phyloP scores from a whole-genome alignment of 345 rosid genomes.

The Sisymbrium irio region DNA sequence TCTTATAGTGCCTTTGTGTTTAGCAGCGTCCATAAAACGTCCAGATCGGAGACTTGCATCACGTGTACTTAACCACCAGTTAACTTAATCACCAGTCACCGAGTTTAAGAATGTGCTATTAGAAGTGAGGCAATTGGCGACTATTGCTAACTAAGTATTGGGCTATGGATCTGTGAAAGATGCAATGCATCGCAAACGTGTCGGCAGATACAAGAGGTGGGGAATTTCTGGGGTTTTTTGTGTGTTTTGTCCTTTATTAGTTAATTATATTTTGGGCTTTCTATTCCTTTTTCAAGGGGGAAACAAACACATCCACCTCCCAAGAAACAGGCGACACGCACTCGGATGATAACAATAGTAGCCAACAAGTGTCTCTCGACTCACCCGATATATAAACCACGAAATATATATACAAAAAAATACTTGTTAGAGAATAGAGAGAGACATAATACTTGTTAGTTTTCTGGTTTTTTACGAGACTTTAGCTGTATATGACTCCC shows the following conservation, averaged over 20 bases:
- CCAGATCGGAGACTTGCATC: not conserved
- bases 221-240: not conserved
- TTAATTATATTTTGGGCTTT: not conserved
- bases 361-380: constrained; percentile 30
- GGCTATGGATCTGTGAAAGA: not conserved
- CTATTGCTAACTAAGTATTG: not conserved
- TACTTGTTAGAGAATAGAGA: not conserved
- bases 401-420: not conserved
- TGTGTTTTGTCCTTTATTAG: constrained; percentile 1
- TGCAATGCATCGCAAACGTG: constrained; percentile 26
- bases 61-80: too few species aligned
- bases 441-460: too few species aligned
- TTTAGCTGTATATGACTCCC: too few species aligned
- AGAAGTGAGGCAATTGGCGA: not conserved
- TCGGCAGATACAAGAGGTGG: not conserved
- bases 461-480: too few species aligned
- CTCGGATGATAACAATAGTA: constrained; percentile 29
- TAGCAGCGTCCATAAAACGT: not conserved
- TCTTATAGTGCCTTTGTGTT: too few species aligned
- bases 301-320: constrained; percentile 28
- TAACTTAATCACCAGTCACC: not conserved
- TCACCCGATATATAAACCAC: constrained; percentile 6
- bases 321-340: constrained; percentile 39
- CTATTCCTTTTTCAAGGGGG: not conserved
- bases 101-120: not conserved